These are phyloP conservation scores for Calocera viscosa DNA, from an alignment of 768 basidiomycete species.

Conservation along the genomic window DNA sequence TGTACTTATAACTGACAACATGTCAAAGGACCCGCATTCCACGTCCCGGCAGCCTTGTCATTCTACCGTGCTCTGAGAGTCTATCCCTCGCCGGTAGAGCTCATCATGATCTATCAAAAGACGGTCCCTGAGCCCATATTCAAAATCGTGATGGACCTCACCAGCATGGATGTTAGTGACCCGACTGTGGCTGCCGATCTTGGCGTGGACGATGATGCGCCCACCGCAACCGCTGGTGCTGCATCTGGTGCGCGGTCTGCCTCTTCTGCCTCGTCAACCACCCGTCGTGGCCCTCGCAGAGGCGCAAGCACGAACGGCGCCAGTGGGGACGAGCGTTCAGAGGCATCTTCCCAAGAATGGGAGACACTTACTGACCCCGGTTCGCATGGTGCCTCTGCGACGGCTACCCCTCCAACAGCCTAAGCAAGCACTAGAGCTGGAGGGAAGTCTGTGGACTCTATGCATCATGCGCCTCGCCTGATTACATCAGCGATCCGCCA, in stretches of 20 bases:
- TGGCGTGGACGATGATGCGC: slow-evolving; percentile 40
- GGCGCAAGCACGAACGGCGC: slow-evolving; percentile 9
- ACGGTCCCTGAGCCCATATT: slow-evolving; percentile 72
- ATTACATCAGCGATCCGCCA: slow-evolving; percentile 9
- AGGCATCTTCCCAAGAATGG: slow-evolving; percentile 83
- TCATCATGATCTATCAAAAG: slow-evolving; percentile 89
- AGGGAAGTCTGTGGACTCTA: slow-evolving; percentile 21
- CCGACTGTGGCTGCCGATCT: slow-evolving; percentile 14
- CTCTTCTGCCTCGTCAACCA: background rate
- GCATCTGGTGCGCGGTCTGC: slow-evolving; percentile 25
- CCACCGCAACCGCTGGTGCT: slow-evolving; percentile 28
- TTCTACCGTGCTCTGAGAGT: slow-evolving; percentile 92
- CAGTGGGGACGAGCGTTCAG: slow-evolving; percentile 57
- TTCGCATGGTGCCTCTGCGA: slow-evolving; percentile 9
- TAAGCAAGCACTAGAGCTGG: background rate
- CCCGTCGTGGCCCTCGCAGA: background rate
- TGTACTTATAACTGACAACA: background rate
- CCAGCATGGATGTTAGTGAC: slow-evolving; percentile 75
- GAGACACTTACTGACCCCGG: slow-evolving; percentile 66
- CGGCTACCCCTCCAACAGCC: background rate
- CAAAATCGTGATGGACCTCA: slow-evolving; percentile 74
- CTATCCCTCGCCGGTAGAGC: slow-evolving; percentile 87
- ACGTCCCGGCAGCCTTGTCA: slow-evolving; percentile 68
- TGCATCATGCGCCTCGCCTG: background rate
- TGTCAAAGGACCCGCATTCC: slow-evolving; percentile 54